Percentiles rank a stretch among this genome's conserved stretches.
Conservation (phyloP, 2,329 filamentous ascomycete species). For the Pseudocercospora musae region DNA sequence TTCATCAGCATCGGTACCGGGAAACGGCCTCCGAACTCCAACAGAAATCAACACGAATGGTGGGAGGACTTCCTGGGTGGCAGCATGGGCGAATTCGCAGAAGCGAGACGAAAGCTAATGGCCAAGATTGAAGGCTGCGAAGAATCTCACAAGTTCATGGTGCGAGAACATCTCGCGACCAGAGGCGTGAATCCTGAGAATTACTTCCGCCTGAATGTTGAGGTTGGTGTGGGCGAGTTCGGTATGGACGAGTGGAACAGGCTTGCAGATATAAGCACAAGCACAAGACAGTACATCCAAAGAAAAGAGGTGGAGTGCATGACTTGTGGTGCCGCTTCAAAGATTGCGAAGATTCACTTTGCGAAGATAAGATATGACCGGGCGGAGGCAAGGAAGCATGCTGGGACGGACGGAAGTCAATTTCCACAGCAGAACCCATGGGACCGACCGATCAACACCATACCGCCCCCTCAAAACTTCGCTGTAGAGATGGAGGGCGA, state of each 20-base stretch:
- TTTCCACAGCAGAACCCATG: constrained; percentile 30
- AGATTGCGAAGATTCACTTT: constrained; percentile 77
- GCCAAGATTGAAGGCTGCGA: constrained; percentile 95
- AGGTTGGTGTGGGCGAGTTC: constrained; percentile 93
- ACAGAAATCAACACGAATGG: constrained; percentile 70
- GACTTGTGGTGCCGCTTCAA: constrained; percentile 71
- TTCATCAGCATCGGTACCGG: constrained; percentile 95
- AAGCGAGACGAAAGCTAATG: constrained; percentile 79
- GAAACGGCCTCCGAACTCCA: constrained; percentile 71
- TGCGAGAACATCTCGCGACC: constrained; percentile 70
- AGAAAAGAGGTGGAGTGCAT: constrained; percentile 71
- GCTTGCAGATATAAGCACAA: constrained; percentile 90
- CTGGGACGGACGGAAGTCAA: constrained; percentile 22
- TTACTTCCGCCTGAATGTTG: constrained; percentile 95
- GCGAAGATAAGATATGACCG: constrained; percentile 67
- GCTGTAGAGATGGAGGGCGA: constrained; percentile 34
- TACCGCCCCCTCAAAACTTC: constrained; percentile 39
- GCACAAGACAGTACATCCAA: constrained; percentile 77
- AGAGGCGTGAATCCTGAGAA: constrained; percentile 76
- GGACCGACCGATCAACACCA: constrained; percentile 33
- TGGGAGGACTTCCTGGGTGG: constrained; percentile 79
- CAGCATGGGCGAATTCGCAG: constrained; percentile 79
- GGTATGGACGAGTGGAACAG: constrained; percentile 98
- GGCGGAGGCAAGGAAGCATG: constrained; percentile 38
- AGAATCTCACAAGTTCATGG: constrained; percentile 81